Conservation (phyloP, 2,329 filamentous ascomycete genomes). For the Fusarium fujikuroi region DNA sequence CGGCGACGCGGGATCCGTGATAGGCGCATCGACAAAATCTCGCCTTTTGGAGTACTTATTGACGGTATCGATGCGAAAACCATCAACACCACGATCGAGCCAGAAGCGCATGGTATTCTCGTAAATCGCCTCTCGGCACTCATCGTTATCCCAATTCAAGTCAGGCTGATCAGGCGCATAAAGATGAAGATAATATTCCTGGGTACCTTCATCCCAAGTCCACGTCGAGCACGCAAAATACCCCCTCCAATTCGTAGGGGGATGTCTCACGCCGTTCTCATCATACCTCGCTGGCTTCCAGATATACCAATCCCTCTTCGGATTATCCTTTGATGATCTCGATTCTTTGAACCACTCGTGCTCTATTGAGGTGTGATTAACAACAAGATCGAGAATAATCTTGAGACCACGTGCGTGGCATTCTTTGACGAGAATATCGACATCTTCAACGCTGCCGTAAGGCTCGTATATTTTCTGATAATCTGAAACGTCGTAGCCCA, state of each 20-base stretch:
- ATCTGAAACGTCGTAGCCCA: conserved; percentile 79
- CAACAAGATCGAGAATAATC: conserved; percentile 76
- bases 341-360: conserved; percentile 69
- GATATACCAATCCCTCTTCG: conserved; percentile 72
- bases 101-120: conserved; percentile 76
- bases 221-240: conserved; percentile 62
- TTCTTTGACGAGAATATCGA: conserved; percentile 70
- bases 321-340: conserved; percentile 59
- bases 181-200: conserved; percentile 68
- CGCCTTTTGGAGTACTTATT: conserved; percentile 73
- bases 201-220: conserved; percentile 62
- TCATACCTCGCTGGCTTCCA: conserved; percentile 70
- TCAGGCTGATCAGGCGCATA: conserved; percentile 79
- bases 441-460: conserved; percentile 74
- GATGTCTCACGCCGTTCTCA: conserved; percentile 61
- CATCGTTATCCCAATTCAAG: conserved; percentile 78
- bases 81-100: conserved; percentile 74
- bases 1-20: conserved; percentile 52
- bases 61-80: conserved; percentile 75
- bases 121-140: conserved; percentile 74
- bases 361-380: conserved; percentile 73
- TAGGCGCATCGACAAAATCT: conserved; percentile 63
- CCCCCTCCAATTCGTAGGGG: conserved; percentile 67
- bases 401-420: conserved; percentile 71
- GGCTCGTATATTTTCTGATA: conserved; percentile 73